Evolutionary conservation across 768 basidiomycete genomes (phyloP), one percentile per base, ranked within the genome.

Genomic region (Mycena filopes): DNA sequence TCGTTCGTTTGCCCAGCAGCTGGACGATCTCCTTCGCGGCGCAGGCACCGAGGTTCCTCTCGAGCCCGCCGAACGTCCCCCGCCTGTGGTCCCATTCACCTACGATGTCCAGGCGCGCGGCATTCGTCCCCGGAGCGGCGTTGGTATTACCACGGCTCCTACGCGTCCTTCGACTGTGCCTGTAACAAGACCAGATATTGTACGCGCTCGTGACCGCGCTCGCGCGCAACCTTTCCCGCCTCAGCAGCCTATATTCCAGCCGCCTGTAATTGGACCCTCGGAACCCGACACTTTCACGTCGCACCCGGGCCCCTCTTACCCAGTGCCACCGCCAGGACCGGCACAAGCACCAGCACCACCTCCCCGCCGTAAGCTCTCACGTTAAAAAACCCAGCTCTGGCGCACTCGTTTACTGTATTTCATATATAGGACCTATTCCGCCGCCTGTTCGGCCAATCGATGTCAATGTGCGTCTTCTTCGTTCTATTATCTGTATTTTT

Each of bases 1-100:
- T 10, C 84, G 80, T 5, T 85, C 89, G 0, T 77, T 92, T 40
- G 85, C 86, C 11, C 83, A 89, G 53, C 84, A 87, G 56, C 74
- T 92, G 6, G 84, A 87, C 61, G 87, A 89, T 10, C 81, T 92
- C 36, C 69, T 92, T 28, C 82, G 84, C n/a, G 55, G 50, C 20
- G 72, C 86, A 13, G 80, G 79, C 11, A 77, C 81, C 18, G 76
- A 78, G 23, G 74, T 80, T 1, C 75, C 80, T 7, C 79, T 79
- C 18, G 76, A 77, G 9, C 76, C 77, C 16, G 79, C 84, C 18
- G 79, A 83, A 49, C 77, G 75, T 2, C 84, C 89, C 15, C 89
- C 90, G 0, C 75, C 80, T 5, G 71, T 91, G 7, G 79, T 84
- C 0, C 86, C 86, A 0, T 84, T 91, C 58, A 74, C 76, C 15